phyloP scores from a whole-genome alignment of 2,329 filamentous ascomycete species.

The Coniochaeta sp. region DNA sequence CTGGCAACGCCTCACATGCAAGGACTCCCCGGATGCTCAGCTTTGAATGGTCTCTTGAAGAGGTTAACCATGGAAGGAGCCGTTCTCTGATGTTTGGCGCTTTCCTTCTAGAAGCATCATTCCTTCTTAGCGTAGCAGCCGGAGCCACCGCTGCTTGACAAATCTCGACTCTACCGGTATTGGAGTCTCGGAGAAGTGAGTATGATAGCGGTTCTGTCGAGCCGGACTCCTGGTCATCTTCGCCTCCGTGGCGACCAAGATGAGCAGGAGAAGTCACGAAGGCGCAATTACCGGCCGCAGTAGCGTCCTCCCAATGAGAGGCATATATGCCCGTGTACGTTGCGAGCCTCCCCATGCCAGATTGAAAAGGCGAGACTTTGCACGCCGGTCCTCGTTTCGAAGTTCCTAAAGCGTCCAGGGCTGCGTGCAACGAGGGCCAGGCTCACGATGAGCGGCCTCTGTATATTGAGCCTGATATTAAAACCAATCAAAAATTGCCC shows the following conservation, averaged over 20 bases:
- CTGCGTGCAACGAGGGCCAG: slow-evolving; percentile 4
- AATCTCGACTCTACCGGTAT: neutral
- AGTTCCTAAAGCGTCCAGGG: neutral
- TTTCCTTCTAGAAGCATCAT: neutral
- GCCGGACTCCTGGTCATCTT: neutral
- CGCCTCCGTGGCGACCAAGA: neutral
- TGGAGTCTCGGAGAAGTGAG: neutral
- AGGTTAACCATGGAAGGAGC: neutral
- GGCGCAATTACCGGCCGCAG: slow-evolving; percentile 9
- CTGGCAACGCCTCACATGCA: neutral
- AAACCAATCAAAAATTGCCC: slow-evolving; percentile 12
- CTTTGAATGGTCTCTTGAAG: neutral
- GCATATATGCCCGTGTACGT: neutral
- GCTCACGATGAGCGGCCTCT: slow-evolving; percentile 1
- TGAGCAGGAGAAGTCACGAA: neutral
- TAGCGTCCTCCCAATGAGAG: slow-evolving; percentile 8
- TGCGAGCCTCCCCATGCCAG: neutral
- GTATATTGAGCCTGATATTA: slow-evolving; percentile 14
- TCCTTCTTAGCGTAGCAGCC: neutral
- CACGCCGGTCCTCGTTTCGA: neutral
- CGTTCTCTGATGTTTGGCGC: neutral
- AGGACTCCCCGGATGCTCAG: neutral
- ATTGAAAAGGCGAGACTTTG: neutral
- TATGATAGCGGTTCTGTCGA: neutral
- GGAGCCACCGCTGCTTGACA: neutral